Conservation (phyloP, 139 green algal species). For the Mesotaenium endlicherianum region DNA sequence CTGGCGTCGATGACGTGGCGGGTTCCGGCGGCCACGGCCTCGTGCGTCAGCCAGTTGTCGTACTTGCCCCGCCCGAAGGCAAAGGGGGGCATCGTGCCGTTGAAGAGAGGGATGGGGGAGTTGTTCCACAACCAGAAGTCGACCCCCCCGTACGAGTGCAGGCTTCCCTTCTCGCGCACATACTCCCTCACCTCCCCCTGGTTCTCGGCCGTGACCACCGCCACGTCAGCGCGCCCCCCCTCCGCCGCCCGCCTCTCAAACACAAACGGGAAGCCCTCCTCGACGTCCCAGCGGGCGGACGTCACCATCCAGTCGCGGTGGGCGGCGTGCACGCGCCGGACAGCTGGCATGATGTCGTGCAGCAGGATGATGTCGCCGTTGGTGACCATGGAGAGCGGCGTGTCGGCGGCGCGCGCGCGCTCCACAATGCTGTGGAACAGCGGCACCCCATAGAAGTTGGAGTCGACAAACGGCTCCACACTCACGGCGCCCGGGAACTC, state of each 20-base stretch:
- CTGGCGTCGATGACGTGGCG: constrained; percentile 36
- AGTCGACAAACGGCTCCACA: constrained; percentile 15
- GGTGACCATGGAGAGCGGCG: constrained; percentile 40
- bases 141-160: constrained; percentile 28
- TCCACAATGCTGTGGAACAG: constrained; percentile 32
- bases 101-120: constrained; percentile 22
- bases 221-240: background rate
- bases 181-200: constrained; percentile 9
- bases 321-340: constrained; percentile 1
- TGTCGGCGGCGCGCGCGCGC: constrained; percentile 30
- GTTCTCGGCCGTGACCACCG: background rate
- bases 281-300: constrained; percentile 22
- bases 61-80: constrained; percentile 26
- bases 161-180: background rate
- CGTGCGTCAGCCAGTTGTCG: constrained; percentile 42
- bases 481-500: constrained; percentile 9
- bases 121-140: constrained; percentile 41
- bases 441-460: constrained; percentile 35
- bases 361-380: constrained; percentile 46
- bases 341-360: constrained; percentile 25
- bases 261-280: constrained; percentile 21
- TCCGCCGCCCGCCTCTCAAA: background rate
- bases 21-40: background rate
- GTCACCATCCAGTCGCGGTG: constrained; percentile 33
- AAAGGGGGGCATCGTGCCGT: constrained; percentile 29